A percentile compares a stretch with the other conserved stretches of the same genome.
phyloP scores from a whole-genome alignment of 306 rosid species.

The Vigna trinervia region DNA sequence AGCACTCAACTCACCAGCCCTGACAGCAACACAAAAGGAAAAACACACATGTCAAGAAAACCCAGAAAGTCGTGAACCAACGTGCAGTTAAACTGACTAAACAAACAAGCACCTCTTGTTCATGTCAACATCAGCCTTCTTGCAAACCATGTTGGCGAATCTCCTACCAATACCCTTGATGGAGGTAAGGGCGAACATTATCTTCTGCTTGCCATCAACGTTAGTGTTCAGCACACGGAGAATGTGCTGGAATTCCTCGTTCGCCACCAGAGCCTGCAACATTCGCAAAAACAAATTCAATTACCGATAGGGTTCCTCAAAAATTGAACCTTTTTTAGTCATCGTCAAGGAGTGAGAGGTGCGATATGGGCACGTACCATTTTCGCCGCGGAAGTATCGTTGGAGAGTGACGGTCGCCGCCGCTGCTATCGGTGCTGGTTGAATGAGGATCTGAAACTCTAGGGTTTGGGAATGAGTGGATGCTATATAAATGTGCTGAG shows the following conservation, averaged over 20 bases:
- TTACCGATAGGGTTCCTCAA: background rate
- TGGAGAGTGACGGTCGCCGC: conserved; percentile 9
- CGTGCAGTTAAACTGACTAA: background rate
- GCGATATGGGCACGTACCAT: background rate
- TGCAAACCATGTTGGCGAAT: conserved; percentile 57
- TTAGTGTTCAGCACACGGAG: conserved; percentile 64
- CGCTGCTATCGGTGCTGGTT: background rate
- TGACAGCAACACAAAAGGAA: background rate
- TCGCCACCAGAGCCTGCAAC: conserved; percentile 58
- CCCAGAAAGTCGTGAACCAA: background rate
- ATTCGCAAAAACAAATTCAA: background rate
- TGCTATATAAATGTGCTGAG: conserved; percentile 20
- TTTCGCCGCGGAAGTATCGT: background rate
- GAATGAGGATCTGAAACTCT: conserved; percentile 7
- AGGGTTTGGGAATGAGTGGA: background rate
- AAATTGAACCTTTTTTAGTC: background rate
- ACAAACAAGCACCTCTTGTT: conserved; percentile 51
- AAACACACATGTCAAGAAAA: background rate
- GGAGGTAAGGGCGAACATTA: conserved; percentile 61
- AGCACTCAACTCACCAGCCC: conserved; percentile 65
- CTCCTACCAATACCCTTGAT: conserved; percentile 64
- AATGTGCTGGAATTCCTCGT: conserved; percentile 65
- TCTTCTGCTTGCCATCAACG: conserved; percentile 67
- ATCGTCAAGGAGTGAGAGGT: background rate
- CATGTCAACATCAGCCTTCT: conserved; percentile 65